Evolutionary conservation across 2,329 filamentous ascomycete genomes (phyloP), one percentile per base, ranked within the genome.

Genomic region (Trichoderma simmonsii): DNA sequence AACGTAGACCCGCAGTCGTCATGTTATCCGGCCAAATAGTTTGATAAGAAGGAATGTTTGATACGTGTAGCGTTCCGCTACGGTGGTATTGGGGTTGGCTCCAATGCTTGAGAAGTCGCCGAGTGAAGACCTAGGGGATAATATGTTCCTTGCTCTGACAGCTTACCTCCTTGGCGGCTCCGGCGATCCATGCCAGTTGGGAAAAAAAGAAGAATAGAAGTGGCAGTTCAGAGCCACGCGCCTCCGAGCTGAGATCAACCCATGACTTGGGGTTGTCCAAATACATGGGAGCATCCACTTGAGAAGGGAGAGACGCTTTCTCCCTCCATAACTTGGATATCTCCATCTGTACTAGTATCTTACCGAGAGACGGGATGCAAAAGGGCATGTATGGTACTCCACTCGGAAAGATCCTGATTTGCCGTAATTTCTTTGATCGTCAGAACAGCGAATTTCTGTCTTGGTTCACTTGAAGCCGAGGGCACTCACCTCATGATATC

Each of bases 181-280:
- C 18, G 67, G 54, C 67, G 74, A 75, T 74, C 73, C 73, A 74
- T 74, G 72, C 74, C 73, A 66, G 59, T 54, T 32, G 11, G 15
- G 34, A 36, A 15, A 36, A n/a, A 51, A 43, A 43, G 15, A 63
- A 63, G 18, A 51, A n/a, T 15, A 15, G 39, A 32, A 61, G 43
- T 34, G 26, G 54, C 54, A 11, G 21, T 28, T 32, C 9, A 24
- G 26, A 48, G 32, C 26, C 34, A 36, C 7, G 30, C 39, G 28
- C 14, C 36, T 62, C 48, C n/a, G 8, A 69, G 32, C 36, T 60
- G 7, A 60, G 6, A 34, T 24, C 36, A 48, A 32, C 8, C n/a
- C n/a, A 18, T 32, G 36, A 48, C 34, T 18, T 11, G 6, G 26
- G 34, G 63, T n/a, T 26, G n/a, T 28, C 36, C 56, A 43, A 32